Base-by-base conservation (phyloP, 768 basidiomycete species). In the Lactarius sanguifluus region DNA sequence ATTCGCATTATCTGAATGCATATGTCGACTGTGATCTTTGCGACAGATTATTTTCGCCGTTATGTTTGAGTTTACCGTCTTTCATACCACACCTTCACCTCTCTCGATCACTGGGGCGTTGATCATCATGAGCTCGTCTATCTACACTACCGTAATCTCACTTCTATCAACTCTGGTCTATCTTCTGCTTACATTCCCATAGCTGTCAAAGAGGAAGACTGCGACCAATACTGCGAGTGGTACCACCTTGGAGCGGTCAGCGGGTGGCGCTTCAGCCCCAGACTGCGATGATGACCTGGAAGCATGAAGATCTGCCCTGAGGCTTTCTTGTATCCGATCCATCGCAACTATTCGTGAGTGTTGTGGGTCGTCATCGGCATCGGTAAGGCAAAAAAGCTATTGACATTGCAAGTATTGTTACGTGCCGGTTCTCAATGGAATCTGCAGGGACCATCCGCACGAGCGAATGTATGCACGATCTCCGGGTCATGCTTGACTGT, bases 31-130 rank as follows among this genome's bases (percentile, higher is more conserved):
- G 9, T 54, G 32, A 23, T 23, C 0, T 34, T 34, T 15, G 9
- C 16, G 13, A 28, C 67, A 89, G 82, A 81, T 92, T 41, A 78
- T 91, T 20, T 92, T 88, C 71, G 86, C 90, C 0, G 78, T 82
- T 2, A 73, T 86, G 16, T 78, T 92, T 15, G 89, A 94, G 73
- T 78, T 83, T 3, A 68, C 89, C 41, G 81, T 90, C 69, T 91
- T 93, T 74, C 79, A 85, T 55, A 81, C 81, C 0, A 73, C 78
- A 6, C 90, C 90, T 0, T 83, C 88, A 1, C 67, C 79, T 2
- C 76, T 89, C 34, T 89, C 87, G 3, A 72, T 87, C 5, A 69
- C 85, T 7, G 92, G 92, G 1, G 86, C 85, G 0, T 52, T 78
- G 5, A 83, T 92, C 63, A 93, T 92, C 69, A 74, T 91, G 41